These are phyloP conservation scores for Vigna radiata DNA, from an alignment of 306 rosid species.

Conservation along the genomic window DNA sequence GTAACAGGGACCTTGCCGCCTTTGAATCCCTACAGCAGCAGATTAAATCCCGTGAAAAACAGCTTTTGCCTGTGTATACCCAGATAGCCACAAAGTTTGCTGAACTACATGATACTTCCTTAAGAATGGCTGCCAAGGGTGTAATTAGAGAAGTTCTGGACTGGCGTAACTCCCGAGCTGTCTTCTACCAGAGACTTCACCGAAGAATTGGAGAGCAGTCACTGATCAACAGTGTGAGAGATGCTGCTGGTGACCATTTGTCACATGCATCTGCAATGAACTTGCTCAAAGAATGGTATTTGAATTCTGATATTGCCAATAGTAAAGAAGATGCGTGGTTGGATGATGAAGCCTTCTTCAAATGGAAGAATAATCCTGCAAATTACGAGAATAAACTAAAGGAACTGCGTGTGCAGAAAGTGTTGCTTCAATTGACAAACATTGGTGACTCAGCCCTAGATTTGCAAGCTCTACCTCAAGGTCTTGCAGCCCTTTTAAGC, in stretches of 20 bases:
- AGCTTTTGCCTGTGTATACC: constrained; percentile 89
- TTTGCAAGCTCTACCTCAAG: constrained; percentile 92
- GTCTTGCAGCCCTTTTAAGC: constrained; percentile 91
- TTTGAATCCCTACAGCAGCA: constrained; percentile 80
- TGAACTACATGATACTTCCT: constrained; percentile 93
- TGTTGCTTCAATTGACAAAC: constrained; percentile 72
- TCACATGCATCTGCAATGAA: constrained; percentile 68
- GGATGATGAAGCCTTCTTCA: constrained; percentile 83
- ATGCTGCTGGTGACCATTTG: constrained; percentile 86
- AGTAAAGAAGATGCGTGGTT: constrained; percentile 71
- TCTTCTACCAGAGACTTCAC: constrained; percentile 78
- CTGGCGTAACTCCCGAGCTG: constrained; percentile 81
- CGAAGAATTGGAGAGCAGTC: constrained; percentile 84
- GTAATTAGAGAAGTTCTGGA: constrained; percentile 83
- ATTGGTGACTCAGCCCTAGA: constrained; percentile 75
- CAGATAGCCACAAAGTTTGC: constrained; percentile 96
- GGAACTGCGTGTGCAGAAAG: constrained; percentile 84
- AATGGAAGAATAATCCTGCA: constrained; percentile 69
- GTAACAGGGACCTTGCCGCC: constrained; percentile 44
- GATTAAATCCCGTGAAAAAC: constrained; percentile 85
- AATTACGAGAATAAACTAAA: constrained; percentile 81
- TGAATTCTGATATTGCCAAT: constrained; percentile 59
- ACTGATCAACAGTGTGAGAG: constrained; percentile 71
- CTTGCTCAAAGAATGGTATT: constrained; percentile 77
- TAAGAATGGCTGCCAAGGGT: constrained; percentile 96